Base-by-base conservation (phyloP, 768 basidiomycete species). In the Mycena albidolilacea region DNA sequence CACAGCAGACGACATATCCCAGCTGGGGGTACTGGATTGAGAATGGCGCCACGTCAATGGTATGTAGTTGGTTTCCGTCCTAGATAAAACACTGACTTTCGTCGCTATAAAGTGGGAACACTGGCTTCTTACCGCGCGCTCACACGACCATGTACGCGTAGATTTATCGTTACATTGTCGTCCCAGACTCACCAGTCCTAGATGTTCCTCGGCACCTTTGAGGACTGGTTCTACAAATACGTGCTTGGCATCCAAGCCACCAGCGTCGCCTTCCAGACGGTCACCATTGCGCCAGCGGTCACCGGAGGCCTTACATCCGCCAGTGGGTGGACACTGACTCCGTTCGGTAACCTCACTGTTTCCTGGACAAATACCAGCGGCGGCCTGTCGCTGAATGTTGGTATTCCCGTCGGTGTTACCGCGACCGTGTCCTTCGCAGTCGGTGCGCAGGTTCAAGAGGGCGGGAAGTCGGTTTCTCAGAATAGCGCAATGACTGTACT, bases 1-100 rank as follows among this genome's bases (percentile, higher is more conserved):
- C 78, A 17, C 67, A 79, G 55, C 80, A 81, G 65, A 80, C 79
- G 8, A 80, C 79, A 12, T 79, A 77, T 60, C 80, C 80, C 6
- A 80, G 79, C 38, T 81, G 80, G 80, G 80, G 80, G 1, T 81
- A 75, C 64, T 81, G 80, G 80, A 79, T 81, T 58, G 73, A 61
- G 38, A 81, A 81, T 54, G 79, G 80, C 3, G 81, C 80, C 8
- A 81, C 78, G 2, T 78, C 78, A 0, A 80, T 78, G 79, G 80
- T 80, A 41, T 23, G 77, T 67, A 30, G 5, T 15, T n/a, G 17
- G 39, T 35, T 60, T 1, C 5, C 35, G 23, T 44, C 2, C 50
- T 5, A n/a, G 38, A 1, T 23, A 5, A 10, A 1, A 19, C 30
- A 30, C 52, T 66, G 3, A 46, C 14, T n/a, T 8, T 12, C 5